Evolutionary conservation across 2,329 filamentous ascomycete genomes (phyloP).

Genomic region (Cryphonectria radicalis): DNA sequence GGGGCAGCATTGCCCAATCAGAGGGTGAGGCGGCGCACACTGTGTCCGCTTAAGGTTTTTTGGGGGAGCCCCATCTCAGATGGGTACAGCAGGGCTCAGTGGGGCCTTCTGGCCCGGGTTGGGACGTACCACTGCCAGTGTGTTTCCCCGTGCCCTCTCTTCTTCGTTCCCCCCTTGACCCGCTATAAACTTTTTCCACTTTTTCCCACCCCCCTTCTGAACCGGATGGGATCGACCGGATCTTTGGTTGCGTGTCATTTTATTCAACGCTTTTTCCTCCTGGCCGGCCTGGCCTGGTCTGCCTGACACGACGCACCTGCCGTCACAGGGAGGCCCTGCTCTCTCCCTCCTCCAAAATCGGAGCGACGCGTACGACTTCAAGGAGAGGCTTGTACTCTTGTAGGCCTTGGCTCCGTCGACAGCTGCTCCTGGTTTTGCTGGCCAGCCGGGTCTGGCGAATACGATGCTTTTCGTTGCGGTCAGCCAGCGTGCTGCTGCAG

Average conservation of each 20-base stretch:
- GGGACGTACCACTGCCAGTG: neutral
- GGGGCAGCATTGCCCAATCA: neutral
- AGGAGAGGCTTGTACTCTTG: neutral
- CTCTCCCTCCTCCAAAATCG: neutral
- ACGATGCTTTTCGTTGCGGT: neutral
- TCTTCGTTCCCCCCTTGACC: neutral
- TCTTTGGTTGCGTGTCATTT: neutral
- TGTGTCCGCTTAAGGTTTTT: slow-evolving; percentile 1
- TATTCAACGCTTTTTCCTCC: neutral
- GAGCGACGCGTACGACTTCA: neutral
- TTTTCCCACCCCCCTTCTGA: neutral
- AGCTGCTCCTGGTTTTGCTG: neutral
- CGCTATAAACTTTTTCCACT: neutral
- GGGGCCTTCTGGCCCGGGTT: neutral
- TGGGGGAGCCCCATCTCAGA: slow-evolving; percentile 5
- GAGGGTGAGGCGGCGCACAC: neutral
- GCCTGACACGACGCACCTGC: neutral
- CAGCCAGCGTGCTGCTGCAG: neutral
- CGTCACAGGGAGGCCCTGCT: neutral
- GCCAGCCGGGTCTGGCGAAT: neutral
- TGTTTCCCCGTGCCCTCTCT: neutral
- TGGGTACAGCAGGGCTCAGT: neutral
- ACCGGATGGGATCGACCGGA: neutral
- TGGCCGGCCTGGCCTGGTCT: neutral
- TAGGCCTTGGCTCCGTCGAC: neutral